Conservation (phyloP, 441 rosid species). For the Erodium moschatum region DNA sequence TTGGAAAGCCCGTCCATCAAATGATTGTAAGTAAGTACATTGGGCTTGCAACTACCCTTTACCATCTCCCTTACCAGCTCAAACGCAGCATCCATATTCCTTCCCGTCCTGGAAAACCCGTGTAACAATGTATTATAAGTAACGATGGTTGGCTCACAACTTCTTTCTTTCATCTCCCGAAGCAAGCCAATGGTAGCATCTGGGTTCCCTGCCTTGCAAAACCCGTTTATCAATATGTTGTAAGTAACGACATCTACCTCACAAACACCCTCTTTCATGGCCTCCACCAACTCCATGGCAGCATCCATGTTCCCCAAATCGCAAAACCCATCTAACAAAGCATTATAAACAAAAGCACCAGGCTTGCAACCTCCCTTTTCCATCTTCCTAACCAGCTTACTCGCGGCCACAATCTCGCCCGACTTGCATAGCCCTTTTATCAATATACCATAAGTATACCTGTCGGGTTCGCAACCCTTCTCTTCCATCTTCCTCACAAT, state of each 20-base stretch:
- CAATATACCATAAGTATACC: background rate
- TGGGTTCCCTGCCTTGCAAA: background rate
- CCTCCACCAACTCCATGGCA: background rate
- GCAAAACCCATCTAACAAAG: background rate
- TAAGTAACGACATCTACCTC: background rate
- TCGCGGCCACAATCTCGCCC: background rate
- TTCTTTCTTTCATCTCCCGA: background rate
- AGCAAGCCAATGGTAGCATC: background rate
- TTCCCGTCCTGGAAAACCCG: background rate
- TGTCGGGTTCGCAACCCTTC: background rate
- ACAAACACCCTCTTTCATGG: background rate
- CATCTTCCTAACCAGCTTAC: background rate
- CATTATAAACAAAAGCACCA: background rate
- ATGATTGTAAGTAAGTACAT: background rate
- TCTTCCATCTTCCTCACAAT: background rate
- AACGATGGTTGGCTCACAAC: background rate
- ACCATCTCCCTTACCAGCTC: background rate
- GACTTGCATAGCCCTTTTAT: background rate
- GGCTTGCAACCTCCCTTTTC: background rate
- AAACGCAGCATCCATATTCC: background rate
- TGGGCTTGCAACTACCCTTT: background rate
- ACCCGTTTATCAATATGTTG: background rate
- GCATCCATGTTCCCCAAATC: background rate
- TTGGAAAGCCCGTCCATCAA: background rate
- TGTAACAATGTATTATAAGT: background rate